Evolutionary conservation across 768 basidiomycete species (phyloP), one percentile per base, ranked within the genome.

Genomic region (Leccinum disarticulatum): DNA sequence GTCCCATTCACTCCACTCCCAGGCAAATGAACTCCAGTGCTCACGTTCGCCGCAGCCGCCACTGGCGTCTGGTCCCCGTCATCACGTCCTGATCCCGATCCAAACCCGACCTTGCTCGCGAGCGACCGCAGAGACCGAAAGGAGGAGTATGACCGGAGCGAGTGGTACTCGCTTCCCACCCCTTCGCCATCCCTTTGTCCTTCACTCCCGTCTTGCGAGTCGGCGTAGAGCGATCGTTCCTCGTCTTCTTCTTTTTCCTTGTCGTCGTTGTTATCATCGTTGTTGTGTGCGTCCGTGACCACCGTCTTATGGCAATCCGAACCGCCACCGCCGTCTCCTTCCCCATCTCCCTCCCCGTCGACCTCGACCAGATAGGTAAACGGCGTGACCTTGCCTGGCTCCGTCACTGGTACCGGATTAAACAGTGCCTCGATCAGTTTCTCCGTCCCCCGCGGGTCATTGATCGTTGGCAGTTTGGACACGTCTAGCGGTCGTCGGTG

Each of bases 341-440:
- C 63, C 0, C 51, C 64, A 1, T 71, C 67, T 1, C 58, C 63
- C 3, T 64, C 62, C 10, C 56, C 72, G 36, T 64, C 64, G 14
- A 59, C 61, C 52, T 73, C 76, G 47, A 68, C 64, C 43, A 75
- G 74, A 56, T 75, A 77, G 7, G 77, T 78, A 61, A 78, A 77
- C 5, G 76, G 77, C 5, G 66, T 72, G 19, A 73, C 60, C 43
- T 58, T 59, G 35, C 27, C 53, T 1, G 57, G 60, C 5, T 64
- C 63, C 2, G 74, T 76, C 9, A 82, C 82, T 2, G 78, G 80
- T 2, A 79, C 79, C 2, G 91, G 90, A 65, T 93, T 93, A 70
- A 93, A 93, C 27, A 93, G 70, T 6, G 88, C 85, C 57, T 93
- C 91, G 67, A 92, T 91, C 46, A 93, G 79, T 38, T 78, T 78